Evolutionary conservation across 2,329 filamentous ascomycete genomes (phyloP), one percentile per base, ranked within the genome.

Genomic region (Curvularia lunata): DNA sequence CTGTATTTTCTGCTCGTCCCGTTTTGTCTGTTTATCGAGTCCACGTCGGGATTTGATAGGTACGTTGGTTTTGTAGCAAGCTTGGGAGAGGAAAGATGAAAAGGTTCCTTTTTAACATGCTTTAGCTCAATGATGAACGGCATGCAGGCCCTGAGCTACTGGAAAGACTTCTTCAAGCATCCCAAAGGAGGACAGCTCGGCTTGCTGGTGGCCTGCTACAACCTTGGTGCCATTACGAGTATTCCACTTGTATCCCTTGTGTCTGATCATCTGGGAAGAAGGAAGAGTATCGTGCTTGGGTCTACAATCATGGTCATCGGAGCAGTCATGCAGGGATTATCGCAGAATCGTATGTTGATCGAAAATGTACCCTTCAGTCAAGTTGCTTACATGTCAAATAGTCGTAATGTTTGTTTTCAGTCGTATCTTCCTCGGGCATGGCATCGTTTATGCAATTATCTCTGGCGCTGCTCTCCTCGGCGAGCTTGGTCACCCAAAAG

Each of bases 401-500:
- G 73, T 75, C 34, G 63, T 68, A 7, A 75, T 87, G 83, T 88
- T 86, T 61, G 78, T 87, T 57, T 83, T 80, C 32, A 84, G 85
- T 23, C 81, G 87, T 34, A 86, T 88, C 60, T 77, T 89, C 49
- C 81, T 88, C 3, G 88, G 88, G 54, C 89, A 91, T 64, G 88
- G 88, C 19, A 88, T 88, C 75, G 85, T 84, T 46, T 79, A 89
- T 54, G 80, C 86, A 0, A 87, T 89, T 66, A 85, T 88, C 77
- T 82, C 83, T 3, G 87, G 86, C 7, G 86, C 87, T 1, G 80
- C 89, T 51, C 80, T 89, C 8, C 80, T 89, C 2, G 86, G 85
- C 5, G 88, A 90, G 77, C 83, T 90, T 49, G 85, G 84, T 67
- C 87, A 90, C 67, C 87, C 87, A 4, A 87, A 89, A 69, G 87